phyloP scores from a whole-genome alignment of 1,284 basidiomycete genomes.

The Rhodofomes roseus region DNA sequence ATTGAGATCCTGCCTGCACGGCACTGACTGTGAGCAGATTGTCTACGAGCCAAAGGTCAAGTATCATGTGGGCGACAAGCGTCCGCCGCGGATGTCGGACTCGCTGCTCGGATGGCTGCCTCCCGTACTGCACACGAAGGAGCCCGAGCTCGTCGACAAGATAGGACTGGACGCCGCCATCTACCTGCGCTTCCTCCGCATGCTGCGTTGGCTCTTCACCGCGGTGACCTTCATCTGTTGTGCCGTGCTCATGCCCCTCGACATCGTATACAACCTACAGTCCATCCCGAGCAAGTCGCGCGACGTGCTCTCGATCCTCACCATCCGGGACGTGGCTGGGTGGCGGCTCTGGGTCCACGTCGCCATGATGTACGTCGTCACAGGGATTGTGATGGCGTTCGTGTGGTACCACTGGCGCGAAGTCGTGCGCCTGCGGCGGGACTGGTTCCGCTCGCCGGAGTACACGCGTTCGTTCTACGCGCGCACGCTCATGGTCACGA shows the following conservation, averaged over 20 bases:
- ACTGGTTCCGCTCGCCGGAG: constrained; percentile 77
- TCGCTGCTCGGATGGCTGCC: constrained; percentile 86
- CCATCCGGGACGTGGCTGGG: constrained; percentile 72
- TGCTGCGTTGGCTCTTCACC: constrained; percentile 80
- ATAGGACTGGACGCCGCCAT: constrained; percentile 92
- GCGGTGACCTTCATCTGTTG: constrained; percentile 66
- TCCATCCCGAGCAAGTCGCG: constrained; percentile 47
- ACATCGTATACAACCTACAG: constrained; percentile 68
- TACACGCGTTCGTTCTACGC: constrained; percentile 76
- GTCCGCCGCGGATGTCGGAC: constrained; percentile 78
- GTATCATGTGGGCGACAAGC: constrained; percentile 80
- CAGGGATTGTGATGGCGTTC: constrained; percentile 58
- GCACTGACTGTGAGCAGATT: constrained; percentile 38
- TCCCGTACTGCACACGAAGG: constrained; percentile 81
- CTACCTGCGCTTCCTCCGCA: constrained; percentile 88
- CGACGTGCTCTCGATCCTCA: constrained; percentile 71
- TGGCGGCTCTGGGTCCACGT: constrained; percentile 73
- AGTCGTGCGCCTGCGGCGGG: constrained; percentile 64
- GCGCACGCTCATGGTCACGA: constrained; percentile 72
- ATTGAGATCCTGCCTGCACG: not conserved
- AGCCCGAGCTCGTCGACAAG: constrained; percentile 86
- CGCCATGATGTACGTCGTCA: constrained; percentile 71
- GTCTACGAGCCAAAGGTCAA: constrained; percentile 89
- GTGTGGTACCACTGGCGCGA: constrained; percentile 72
- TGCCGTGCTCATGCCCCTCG: constrained; percentile 78